These are phyloP conservation scores for Epichloe hybrida DNA, from an alignment of 2,329 filamentous ascomycete genomes.

Conservation along the genomic window DNA sequence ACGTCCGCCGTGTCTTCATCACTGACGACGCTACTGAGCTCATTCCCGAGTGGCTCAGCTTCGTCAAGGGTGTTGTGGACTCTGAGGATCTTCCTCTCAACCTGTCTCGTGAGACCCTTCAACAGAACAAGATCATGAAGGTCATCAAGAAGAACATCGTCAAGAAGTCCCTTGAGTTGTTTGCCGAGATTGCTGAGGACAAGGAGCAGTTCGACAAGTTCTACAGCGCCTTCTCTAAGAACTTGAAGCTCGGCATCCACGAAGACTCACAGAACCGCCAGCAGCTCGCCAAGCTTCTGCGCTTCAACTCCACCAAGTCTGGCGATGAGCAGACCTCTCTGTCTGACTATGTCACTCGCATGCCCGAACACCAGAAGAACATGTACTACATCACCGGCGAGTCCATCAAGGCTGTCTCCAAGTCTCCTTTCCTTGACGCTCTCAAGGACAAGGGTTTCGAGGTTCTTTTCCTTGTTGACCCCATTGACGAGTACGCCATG, in stretches of 20 bases:
- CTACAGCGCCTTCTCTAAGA: conserved; percentile 99
- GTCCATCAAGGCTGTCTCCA: conserved; percentile 93
- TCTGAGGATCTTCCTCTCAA: conserved; percentile 99
- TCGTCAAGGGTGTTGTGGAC: conserved; percentile 99
- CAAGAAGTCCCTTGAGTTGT: conserved; percentile 99
- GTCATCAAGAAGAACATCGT: conserved; percentile 99
- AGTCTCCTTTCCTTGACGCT: conserved; percentile 97
- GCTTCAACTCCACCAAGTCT: conserved; percentile 98
- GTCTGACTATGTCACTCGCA: conserved; percentile 94
- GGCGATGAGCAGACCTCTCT: conserved; percentile 92
- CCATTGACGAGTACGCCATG: conserved; percentile 99
- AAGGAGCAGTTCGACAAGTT: conserved; percentile 99
- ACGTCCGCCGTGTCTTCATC: conserved; percentile 99
- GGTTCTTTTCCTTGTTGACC: conserved; percentile 97
- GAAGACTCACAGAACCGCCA: conserved; percentile 97
- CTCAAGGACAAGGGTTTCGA: conserved; percentile 99
- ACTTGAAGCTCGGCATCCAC: conserved; percentile 99
- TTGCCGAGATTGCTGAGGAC: conserved; percentile 97
- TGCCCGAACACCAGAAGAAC: conserved; percentile 99
- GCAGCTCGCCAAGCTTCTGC: conserved; percentile 90
- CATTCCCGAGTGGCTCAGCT: conserved; percentile 98
- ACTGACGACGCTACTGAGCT: conserved; percentile 98
- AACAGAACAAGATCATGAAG: conserved; percentile 99
- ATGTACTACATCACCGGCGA: conserved; percentile 99
- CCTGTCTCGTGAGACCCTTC: conserved; percentile 98